Conservation (phyloP, 768 basidiomycete species). For the Coprinopsis cinerea region DNA sequence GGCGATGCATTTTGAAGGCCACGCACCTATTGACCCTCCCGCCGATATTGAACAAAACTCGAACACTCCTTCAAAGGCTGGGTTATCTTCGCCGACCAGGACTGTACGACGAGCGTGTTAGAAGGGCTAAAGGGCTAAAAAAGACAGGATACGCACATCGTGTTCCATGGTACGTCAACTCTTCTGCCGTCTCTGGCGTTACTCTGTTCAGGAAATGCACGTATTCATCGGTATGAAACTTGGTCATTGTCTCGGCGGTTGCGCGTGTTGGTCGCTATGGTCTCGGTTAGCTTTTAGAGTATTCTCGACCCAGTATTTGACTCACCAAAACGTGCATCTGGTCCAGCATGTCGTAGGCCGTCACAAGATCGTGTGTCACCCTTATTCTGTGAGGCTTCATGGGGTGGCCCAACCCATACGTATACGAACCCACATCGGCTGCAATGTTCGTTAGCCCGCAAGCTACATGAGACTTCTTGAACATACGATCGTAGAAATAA, state of each 20-base stretch:
- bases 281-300: neutral
- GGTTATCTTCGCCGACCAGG: constrained; percentile 87
- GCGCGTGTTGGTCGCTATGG: constrained; percentile 66
- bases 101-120: constrained; percentile 35
- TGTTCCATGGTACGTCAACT: constrained; percentile 77
- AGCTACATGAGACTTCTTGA: neutral
- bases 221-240: constrained; percentile 98
- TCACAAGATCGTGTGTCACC: constrained; percentile 88
- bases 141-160: constrained; percentile 54
- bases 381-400: constrained; percentile 97
- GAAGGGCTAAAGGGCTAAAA: neutral
- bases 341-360: constrained; percentile 88
- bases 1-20: neutral
- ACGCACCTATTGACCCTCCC: constrained; percentile 85
- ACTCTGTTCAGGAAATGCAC: constrained; percentile 86
- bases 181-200: constrained; percentile 85
- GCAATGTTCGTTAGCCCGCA: constrained; percentile 6
- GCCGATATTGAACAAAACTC: constrained; percentile 97
- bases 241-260: constrained; percentile 72
- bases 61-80: constrained; percentile 92
- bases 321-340: constrained; percentile 90
- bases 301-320: constrained; percentile 8
- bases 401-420: constrained; percentile 83
- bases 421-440: constrained; percentile 70
- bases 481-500: constrained; percentile 74